These are phyloP conservation scores for Aspergillus proliferans DNA, from an alignment of 2,329 filamentous ascomycete genomes.

Conservation along the genomic window DNA sequence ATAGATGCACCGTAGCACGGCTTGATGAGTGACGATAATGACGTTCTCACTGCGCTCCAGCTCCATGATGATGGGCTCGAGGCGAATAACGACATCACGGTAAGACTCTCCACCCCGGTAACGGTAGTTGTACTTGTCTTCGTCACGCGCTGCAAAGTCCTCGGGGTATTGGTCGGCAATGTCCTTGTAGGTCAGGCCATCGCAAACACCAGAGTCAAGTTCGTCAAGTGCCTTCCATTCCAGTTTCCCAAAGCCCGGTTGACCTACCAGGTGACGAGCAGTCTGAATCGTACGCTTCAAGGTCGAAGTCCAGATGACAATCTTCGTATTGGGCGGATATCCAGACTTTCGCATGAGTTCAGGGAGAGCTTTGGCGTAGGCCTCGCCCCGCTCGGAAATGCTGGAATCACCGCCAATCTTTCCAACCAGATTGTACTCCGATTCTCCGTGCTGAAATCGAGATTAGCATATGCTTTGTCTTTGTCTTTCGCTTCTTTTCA, in stretches of 20 bases:
- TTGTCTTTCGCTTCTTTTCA: neutral
- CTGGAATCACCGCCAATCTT: slow-evolving; percentile 89
- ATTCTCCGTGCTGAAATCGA: slow-evolving; percentile 73
- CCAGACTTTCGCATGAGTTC: slow-evolving; percentile 79
- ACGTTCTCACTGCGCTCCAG: slow-evolving; percentile 94
- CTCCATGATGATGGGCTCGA: slow-evolving; percentile 99
- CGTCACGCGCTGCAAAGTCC: slow-evolving; percentile 90
- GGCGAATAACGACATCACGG: slow-evolving; percentile 91
- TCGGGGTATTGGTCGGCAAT: slow-evolving; percentile 88
- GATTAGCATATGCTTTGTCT: slow-evolving; percentile 10
- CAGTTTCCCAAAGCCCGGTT: slow-evolving; percentile 74
- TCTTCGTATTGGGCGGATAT: slow-evolving; percentile 58
- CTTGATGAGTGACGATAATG: slow-evolving; percentile 95
- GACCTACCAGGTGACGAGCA: slow-evolving; percentile 68
- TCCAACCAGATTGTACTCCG: slow-evolving; percentile 80
- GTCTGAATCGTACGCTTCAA: slow-evolving; percentile 85
- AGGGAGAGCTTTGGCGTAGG: slow-evolving; percentile 79
- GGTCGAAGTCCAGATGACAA: slow-evolving; percentile 71
- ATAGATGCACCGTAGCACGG: slow-evolving; percentile 93
- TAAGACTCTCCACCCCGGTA: slow-evolving; percentile 95
- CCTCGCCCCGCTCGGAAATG: slow-evolving; percentile 77
- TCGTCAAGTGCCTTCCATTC: slow-evolving; percentile 99
- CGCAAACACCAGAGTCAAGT: slow-evolving; percentile 92
- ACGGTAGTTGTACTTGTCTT: slow-evolving; percentile 99
- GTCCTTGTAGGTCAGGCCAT: slow-evolving; percentile 91